Evolutionary conservation across 23 red algal genomes (phyloP).

Genomic region (Gracilaria vermiculophylla): DNA sequence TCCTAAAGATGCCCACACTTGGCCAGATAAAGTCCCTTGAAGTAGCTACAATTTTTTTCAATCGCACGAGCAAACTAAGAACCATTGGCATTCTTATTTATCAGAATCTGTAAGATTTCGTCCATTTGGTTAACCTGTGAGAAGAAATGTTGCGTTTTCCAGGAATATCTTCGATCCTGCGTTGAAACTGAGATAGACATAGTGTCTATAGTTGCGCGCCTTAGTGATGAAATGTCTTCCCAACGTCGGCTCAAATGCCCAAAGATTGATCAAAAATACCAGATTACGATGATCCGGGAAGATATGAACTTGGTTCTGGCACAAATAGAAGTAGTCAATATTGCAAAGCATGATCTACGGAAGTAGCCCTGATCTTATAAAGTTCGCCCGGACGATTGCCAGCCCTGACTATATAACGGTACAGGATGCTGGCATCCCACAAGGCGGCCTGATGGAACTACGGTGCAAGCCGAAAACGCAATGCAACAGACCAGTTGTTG

Average conservation of each 20-base stretch:
- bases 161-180: not conserved
- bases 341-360: not conserved
- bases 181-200: constrained; percentile 7
- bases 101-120: not conserved
- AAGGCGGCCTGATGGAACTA: no score
- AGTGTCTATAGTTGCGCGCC: constrained; percentile 34
- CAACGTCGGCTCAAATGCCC: not conserved
- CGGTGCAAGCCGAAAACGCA: no score
- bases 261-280: not conserved
- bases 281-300: constrained; percentile 26
- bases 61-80: not conserved
- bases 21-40: not conserved
- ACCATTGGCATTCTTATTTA: not conserved
- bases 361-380: no score
- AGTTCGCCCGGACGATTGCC: no score
- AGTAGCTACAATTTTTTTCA: not conserved
- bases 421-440: no score
- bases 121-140: constrained; percentile 21
- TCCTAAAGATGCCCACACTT: not conserved
- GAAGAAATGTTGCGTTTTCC: not conserved
- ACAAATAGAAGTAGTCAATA: constrained; percentile 16
- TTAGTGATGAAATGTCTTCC: not conserved
- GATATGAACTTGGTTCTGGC: not conserved
- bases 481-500: no score
- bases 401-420: no score